These are phyloP conservation scores for Tulasnella calospora DNA, from an alignment of 768 basidiomycete species.

Conservation along the genomic window DNA sequence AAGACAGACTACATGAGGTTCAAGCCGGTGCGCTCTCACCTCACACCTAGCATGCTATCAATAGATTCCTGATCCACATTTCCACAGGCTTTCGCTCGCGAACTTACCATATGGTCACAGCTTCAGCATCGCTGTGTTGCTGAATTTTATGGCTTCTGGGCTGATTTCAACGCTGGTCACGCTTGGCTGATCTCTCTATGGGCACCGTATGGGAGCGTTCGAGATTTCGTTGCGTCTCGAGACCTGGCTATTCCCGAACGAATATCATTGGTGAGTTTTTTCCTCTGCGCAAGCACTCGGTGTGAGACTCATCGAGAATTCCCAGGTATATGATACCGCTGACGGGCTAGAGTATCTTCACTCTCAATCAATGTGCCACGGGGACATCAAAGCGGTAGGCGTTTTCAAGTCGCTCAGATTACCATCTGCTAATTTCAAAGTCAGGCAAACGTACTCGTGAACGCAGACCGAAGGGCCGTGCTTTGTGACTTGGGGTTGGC, in stretches of 20 bases:
- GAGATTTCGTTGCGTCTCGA: neutral
- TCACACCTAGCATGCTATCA: neutral
- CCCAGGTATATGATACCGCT: neutral
- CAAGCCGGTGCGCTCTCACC: neutral
- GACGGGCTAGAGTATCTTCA: neutral
- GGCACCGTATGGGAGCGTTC: neutral
- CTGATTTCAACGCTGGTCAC: neutral
- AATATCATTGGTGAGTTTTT: neutral
- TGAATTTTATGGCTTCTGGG: neutral
- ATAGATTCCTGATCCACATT: neutral
- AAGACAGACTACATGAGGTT: neutral
- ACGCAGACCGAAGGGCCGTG: neutral
- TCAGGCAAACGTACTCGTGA: conserved; percentile 9
- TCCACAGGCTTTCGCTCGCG: neutral
- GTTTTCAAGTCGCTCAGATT: neutral
- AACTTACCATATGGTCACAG: neutral
- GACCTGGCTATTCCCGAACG: neutral
- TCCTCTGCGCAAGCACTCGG: neutral
- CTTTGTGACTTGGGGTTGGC: conserved; percentile 14
- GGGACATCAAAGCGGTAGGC: neutral
- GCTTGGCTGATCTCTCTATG: neutral
- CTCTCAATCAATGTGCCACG: neutral
- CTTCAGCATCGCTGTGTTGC: neutral
- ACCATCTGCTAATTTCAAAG: neutral
- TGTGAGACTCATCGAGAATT: neutral